Evolutionary conservation across 495 filamentous ascomycete genomes (phyloP).

Genomic region (Elasticomyces elasticus): DNA sequence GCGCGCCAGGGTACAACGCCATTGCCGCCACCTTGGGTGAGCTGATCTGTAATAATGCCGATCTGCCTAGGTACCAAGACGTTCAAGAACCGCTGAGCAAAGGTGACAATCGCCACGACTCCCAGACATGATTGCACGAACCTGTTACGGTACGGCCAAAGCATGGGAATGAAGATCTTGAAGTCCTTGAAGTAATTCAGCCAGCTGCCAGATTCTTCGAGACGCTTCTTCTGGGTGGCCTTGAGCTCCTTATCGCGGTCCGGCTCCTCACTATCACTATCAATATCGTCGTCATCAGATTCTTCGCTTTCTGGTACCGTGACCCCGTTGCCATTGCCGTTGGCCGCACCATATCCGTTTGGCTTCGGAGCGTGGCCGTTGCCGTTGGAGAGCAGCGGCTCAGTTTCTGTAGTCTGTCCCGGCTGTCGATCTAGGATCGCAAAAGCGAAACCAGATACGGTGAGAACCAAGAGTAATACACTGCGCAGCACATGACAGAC

Average conservation of each 20-base stretch:
- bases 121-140: conserved; percentile 24
- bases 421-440: conserved; percentile 1
- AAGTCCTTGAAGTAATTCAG: conserved; percentile 29
- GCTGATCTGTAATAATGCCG: conserved; percentile 31
- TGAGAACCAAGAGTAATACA: conserved; percentile 1
- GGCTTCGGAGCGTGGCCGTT: conserved; percentile 10
- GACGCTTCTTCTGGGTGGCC: conserved; percentile 22
- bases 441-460: background rate
- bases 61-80: conserved; percentile 29
- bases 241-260: conserved; percentile 26
- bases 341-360: background rate
- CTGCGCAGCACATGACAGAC: conserved; percentile 2
- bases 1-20: conserved; percentile 27
- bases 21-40: conserved; percentile 10
- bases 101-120: conserved; percentile 16
- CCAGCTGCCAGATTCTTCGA: conserved; percentile 31
- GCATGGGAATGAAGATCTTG: conserved; percentile 30
- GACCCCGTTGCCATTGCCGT: background rate
- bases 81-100: conserved; percentile 27
- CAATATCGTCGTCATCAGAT: conserved; percentile 6
- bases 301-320: background rate
- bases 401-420: background rate
- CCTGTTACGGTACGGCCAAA: conserved; percentile 27
- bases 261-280: conserved; percentile 17
- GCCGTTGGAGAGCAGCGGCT: conserved; percentile 11